Evolutionary conservation across 2,329 filamentous ascomycete species (phyloP).

Genomic region (Tolypocladium amazonense): DNA sequence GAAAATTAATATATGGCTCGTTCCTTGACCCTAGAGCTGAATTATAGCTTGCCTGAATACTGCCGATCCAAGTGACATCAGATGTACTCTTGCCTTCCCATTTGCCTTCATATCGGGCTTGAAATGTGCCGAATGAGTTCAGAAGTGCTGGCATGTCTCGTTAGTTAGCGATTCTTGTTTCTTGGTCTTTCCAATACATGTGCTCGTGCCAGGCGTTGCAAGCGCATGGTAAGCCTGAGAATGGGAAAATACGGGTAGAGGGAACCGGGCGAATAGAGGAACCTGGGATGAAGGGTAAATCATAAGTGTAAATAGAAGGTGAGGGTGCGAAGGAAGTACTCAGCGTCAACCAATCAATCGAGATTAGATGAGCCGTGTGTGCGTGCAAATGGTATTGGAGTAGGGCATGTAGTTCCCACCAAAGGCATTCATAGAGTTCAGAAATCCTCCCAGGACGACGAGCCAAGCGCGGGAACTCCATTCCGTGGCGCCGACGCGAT

Average conservation of each 20-base stretch:
- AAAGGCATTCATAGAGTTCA: conserved; percentile 16
- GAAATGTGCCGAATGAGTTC: conserved; percentile 43
- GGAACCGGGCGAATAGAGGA: no score
- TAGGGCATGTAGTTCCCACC: conserved; percentile 8
- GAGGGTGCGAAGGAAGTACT: neutral
- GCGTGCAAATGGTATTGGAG: neutral
- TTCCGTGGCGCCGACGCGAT: no score
- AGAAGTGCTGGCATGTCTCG: conserved; percentile 10
- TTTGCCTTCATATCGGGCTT: conserved; percentile 34
- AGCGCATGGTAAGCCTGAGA: no score
- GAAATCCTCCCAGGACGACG: conserved; percentile 19
- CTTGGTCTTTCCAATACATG: neutral
- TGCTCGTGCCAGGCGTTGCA: no score
- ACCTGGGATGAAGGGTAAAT: no score
- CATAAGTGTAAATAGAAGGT: neutral
- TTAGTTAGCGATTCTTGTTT: neutral
- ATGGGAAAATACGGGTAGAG: no score
- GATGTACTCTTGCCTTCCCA: conserved; percentile 19
- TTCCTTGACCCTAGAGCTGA: neutral
- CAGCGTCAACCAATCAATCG: neutral
- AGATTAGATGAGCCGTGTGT: neutral
- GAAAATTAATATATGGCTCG: neutral
- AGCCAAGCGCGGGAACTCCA: conserved; percentile 19
- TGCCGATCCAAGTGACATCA: conserved; percentile 31
- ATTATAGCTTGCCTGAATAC: conserved; percentile 13